A percentile compares a stretch with the other conserved stretches of the same genome.
phyloP scores from a whole-genome alignment of 2,329 filamentous ascomycete species.

The Fusarium hostae region DNA sequence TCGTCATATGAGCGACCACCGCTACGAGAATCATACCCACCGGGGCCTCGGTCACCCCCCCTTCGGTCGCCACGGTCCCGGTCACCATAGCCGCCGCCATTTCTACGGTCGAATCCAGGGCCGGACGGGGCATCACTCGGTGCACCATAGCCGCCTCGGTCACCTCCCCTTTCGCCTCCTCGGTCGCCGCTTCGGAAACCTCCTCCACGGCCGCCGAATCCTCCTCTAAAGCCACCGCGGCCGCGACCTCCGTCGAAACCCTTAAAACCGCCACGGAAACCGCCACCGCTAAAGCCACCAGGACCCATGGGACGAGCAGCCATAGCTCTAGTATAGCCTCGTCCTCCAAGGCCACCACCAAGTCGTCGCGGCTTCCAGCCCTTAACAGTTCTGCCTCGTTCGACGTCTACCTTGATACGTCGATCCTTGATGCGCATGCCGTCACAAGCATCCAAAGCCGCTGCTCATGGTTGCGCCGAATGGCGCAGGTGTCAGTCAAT shows the following conservation, averaged over 20 bases:
- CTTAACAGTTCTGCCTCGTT: slow-evolving; percentile 92
- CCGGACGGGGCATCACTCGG: slow-evolving; percentile 71
- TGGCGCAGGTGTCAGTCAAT: slow-evolving; percentile 74
- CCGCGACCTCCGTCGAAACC: slow-evolving; percentile 59
- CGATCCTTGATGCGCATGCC: slow-evolving; percentile 93
- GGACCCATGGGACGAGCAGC: slow-evolving; percentile 76
- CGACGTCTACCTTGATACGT: slow-evolving; percentile 92
- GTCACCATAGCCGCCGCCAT: slow-evolving; percentile 57
- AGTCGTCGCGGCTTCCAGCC: slow-evolving; percentile 93
- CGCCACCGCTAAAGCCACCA: slow-evolving; percentile 67
- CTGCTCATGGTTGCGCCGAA: slow-evolving; percentile 72
- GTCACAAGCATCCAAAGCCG: slow-evolving; percentile 87
- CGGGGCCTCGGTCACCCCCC: slow-evolving; percentile 62
- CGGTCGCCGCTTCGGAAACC: slow-evolving; percentile 60
- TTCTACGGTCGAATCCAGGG: slow-evolving; percentile 62
- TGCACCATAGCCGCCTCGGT: slow-evolving; percentile 62
- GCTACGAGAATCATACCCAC: slow-evolving; percentile 65
- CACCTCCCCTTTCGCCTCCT: slow-evolving; percentile 20
- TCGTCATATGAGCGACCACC: slow-evolving; percentile 71
- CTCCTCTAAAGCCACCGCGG: slow-evolving; percentile 59
- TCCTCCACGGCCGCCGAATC: slow-evolving; percentile 66
- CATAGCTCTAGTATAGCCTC: slow-evolving; percentile 88
- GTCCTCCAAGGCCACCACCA: slow-evolving; percentile 90
- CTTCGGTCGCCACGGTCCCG: slow-evolving; percentile 52
- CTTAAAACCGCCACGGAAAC: slow-evolving; percentile 59